Evolutionary conservation across 164 flowering plant genomes (phyloP).

Genomic region (Aristolochia contorta): DNA sequence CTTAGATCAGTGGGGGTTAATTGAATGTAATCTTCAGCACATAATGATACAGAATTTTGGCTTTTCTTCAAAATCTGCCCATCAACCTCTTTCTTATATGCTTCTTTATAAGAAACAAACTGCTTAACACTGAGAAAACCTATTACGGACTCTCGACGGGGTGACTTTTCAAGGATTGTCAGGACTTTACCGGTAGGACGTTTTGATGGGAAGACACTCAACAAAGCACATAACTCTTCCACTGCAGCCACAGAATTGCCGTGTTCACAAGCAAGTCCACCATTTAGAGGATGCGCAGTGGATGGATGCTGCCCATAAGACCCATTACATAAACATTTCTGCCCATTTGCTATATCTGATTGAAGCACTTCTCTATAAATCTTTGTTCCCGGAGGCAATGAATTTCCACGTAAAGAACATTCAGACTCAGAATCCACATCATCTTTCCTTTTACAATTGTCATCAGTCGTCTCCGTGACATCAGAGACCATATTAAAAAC

Average conservation of each 20-base stretch:
- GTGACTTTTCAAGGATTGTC: constrained; percentile 57
- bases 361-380: constrained; percentile 12
- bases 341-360: constrained; percentile 5
- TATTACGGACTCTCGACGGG: constrained; percentile 55
- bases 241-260: constrained; percentile 21
- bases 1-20: constrained; percentile 59
- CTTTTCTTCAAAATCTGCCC: constrained; percentile 16
- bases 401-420: constrained; percentile 4
- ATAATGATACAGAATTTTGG: constrained; percentile 10
- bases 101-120: constrained; percentile 33
- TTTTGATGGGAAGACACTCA: constrained; percentile 48
- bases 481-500: constrained; percentile 20
- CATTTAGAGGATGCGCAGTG: constrained; percentile 10
- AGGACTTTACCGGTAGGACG: constrained; percentile 88
- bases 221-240: constrained; percentile 34
- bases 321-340: constrained; percentile 4
- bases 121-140: constrained; percentile 63
- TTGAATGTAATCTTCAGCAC: constrained; percentile 35
- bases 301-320: constrained; percentile 15
- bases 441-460: constrained; percentile 36
- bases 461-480: constrained; percentile 14
- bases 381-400: constrained; percentile 3
- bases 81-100: constrained; percentile 18
- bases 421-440: constrained; percentile 22
- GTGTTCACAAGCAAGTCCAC: constrained; percentile 10